Base-by-base conservation (phyloP, 2,329 filamentous ascomycete species). In the Tolypocladium cylindrosporum region DNA sequence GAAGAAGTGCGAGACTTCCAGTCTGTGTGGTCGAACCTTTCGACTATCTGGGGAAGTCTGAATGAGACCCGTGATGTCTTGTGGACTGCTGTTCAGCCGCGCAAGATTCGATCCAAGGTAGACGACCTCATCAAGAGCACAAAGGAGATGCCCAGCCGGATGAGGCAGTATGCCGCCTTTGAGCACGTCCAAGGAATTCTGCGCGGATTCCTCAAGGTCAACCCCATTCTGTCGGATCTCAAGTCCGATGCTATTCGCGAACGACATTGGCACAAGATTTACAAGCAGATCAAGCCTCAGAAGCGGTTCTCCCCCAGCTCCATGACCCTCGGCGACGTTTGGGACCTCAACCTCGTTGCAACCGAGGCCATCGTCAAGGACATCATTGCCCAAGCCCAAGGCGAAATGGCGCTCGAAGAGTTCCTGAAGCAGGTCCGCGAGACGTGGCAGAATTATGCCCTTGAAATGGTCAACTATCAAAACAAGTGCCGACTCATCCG, bases 131-230 rank as follows among this genome's bases (percentile, higher is more conserved):
- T 97, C 71, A 96, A 96, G 78, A 96, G 96, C 83, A 97, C 92
- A 41, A 97, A 96, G 75, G 93, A 97, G 62, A 97, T 99, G 94
- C 94, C 95, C 0, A 96, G 91, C 73, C 87, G 94, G 60, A 97
- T 99, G 93, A 87, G 95, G 60, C 95, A 99, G 69, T 99, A 99
- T 72, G 93, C 95, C 65, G 95, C 95, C n/a, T 99, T 99, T 70
- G 95, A 99, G 73, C 93, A 99, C 68, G 91, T 99, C 43, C 95
- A 99, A 71, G 91, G 85, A 62, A 89, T 95, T 37, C 83, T 99
- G 45, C 89, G 91, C 51, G 87, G 92, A 61, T 82, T 96, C 54
- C 81, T 97, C 62, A 97, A 96, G 72, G 91, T 96, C 65, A 99
- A 97, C 68, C 80, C 87, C 13, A 80, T 97, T 40, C 80, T 99